phyloP scores from a whole-genome alignment of 2,329 filamentous ascomycete species.

The Fusarium goolgardi region DNA sequence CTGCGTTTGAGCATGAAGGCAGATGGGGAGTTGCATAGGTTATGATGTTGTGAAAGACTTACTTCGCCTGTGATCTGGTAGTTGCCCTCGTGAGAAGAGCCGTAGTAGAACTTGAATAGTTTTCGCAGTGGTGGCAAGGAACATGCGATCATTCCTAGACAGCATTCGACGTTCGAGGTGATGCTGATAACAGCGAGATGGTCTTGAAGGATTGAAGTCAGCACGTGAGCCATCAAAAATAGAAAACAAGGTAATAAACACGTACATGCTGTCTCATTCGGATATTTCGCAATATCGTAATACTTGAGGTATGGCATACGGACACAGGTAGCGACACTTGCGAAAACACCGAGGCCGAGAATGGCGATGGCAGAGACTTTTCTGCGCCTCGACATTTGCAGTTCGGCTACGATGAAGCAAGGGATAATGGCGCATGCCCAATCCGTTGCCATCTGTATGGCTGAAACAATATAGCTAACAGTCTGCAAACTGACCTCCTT shows the following conservation, averaged over 20 bases:
- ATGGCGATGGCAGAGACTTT: conserved; percentile 16
- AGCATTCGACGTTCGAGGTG: conserved; percentile 20
- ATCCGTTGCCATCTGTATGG: conserved; percentile 9
- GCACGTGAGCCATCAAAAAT: fast-evolving
- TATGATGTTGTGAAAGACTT: background rate
- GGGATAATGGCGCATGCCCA: conserved; percentile 16
- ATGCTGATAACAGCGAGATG: conserved; percentile 24
- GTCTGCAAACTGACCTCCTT: conserved; percentile 10
- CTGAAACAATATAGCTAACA: conserved; percentile 9
- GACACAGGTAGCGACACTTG: conserved; percentile 12
- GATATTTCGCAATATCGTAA: conserved; percentile 11
- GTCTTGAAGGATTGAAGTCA: background rate
- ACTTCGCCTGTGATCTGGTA: conserved; percentile 10
- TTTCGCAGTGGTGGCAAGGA: conserved; percentile 5
- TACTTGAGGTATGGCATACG: conserved; percentile 24
- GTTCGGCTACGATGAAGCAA: conserved; percentile 5
- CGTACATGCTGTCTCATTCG: conserved; percentile 10
- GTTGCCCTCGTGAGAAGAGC: conserved; percentile 3
- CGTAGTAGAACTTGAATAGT: conserved; percentile 16
- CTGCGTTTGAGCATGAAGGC: background rate
- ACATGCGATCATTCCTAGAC: conserved; percentile 20
- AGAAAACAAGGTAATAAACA: fast-evolving
- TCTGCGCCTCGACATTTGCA: conserved; percentile 17
- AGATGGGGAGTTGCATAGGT: fast-evolving
- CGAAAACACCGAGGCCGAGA: conserved; percentile 7